Evolutionary conservation across 441 rosid genomes (phyloP), one percentile per base, ranked within the genome.

Genomic region (Euphorbia neoarborescens): DNA sequence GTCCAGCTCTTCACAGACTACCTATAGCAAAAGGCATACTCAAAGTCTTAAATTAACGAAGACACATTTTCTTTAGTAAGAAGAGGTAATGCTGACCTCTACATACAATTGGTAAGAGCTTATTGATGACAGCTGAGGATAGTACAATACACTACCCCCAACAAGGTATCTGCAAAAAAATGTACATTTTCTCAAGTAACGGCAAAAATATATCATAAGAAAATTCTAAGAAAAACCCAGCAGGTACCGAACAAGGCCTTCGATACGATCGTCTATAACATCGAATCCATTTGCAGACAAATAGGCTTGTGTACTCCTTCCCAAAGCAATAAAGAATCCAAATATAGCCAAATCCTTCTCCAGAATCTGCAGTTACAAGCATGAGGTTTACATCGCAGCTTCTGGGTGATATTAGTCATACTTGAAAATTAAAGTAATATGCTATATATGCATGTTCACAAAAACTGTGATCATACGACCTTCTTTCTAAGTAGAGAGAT

Each of bases 281-380:
- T 81, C 80, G 74, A 85, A 95, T 69, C 98, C 98, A 81, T 92
- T 90, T 62, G 87, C 89, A 73, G 87, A 84, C 79, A 92, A 75
- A 81, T 78, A 88, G n/a, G 86, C 86, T 75, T 84, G 88, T 19
- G 94, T 85, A 71, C 92, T 88, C 84, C 97, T 84, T 75, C 99
- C 99, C 27, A 95, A 80, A 58, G 97, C 97, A 78, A 92, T 90
- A 80, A 95, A 92, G 86, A 92, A 92, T 72, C 99, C 99, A 86
- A 95, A 92, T 71, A 92, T 88, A 81, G 99, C 94, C 86, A 95
- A 87, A 84, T 95, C 99, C 84, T 86, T 90, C 77, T 90, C 99
- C 87, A 95, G 77, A 60, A 90, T 90, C 98, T 95, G 96, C 85
- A 82, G 66, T 78, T 78, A 76, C 74, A 58, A 75, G 73, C 73